These are phyloP conservation scores for Diplodia sapinea DNA, from an alignment of 2,329 filamentous ascomycete species.

Conservation along the genomic window DNA sequence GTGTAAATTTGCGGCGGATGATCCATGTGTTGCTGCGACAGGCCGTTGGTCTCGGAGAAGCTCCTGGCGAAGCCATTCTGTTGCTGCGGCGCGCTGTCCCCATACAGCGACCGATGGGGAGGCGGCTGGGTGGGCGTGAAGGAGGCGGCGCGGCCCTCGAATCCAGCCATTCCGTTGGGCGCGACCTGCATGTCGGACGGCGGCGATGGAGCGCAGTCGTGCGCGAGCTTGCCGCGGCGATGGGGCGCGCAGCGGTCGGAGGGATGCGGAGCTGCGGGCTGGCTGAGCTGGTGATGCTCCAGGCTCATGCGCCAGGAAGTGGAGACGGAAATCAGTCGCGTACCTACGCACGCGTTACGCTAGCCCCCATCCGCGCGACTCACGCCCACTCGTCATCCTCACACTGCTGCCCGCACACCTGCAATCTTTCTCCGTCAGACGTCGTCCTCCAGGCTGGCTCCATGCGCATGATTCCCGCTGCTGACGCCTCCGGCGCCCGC, in stretches of 20 bases:
- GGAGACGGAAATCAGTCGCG: conserved; percentile 25
- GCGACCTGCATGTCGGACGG: conserved; percentile 32
- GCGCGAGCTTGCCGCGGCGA: conserved; percentile 18
- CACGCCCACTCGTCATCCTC: conserved; percentile 1
- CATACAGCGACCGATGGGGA: conserved; percentile 44
- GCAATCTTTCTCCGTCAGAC: not conserved
- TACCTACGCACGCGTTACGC: conserved; percentile 21
- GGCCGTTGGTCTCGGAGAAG: conserved; percentile 47
- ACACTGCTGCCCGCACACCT: not conserved
- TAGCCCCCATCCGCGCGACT: conserved; percentile 21
- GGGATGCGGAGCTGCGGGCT: conserved; percentile 38
- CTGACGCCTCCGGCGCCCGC: conserved; percentile 25
- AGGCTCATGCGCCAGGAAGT: conserved; percentile 23
- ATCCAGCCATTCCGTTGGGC: conserved; percentile 27
- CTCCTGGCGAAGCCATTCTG: conserved; percentile 47
- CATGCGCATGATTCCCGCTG: conserved; percentile 1
- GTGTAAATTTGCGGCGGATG: conserved; percentile 58
- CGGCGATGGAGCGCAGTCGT: conserved; percentile 11
- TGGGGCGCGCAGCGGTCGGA: conserved; percentile 39
- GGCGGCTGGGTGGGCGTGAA: conserved; percentile 37
- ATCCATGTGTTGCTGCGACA: conserved; percentile 45
- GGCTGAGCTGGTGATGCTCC: conserved; percentile 19
- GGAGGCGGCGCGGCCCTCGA: conserved; percentile 32
- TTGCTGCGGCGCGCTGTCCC: conserved; percentile 41
- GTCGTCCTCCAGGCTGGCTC: not conserved